phyloP scores from a whole-genome alignment of 2,329 filamentous ascomycete species.

The Xylaria sp. region DNA sequence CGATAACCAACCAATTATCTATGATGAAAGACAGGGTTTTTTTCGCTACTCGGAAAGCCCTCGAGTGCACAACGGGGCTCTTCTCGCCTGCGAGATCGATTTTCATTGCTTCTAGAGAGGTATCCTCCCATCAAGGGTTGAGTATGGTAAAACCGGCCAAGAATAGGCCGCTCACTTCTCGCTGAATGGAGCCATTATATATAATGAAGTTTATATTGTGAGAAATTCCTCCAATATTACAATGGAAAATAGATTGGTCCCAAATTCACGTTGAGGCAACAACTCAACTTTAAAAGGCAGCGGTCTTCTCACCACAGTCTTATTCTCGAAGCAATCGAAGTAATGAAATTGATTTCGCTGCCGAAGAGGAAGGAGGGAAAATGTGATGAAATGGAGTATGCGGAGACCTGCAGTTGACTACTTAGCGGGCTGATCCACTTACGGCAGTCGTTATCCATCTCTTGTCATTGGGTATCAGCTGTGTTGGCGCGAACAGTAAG shows the following conservation, averaged over 20 bases:
- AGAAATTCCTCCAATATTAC: neutral
- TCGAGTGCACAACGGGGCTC: constrained; percentile 11
- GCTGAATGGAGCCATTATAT: neutral
- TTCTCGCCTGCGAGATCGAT: constrained; percentile 6
- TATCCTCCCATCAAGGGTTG: neutral
- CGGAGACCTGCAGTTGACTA: constrained; percentile 2
- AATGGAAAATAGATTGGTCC: neutral
- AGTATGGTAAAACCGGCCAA: neutral
- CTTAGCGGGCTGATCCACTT: constrained; percentile 12
- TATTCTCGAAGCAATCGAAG: constrained; percentile 24
- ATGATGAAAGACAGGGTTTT: constrained; percentile 41
- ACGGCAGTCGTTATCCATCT: neutral
- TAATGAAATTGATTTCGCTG: constrained; percentile 30
- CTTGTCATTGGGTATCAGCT: constrained; percentile 9
- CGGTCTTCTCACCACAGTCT: neutral
- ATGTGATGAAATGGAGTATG: neutral
- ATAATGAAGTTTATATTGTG: neutral
- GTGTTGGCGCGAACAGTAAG: neutral
- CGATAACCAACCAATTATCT: constrained; percentile 50
- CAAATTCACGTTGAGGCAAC: neutral
- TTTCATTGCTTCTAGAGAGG: neutral
- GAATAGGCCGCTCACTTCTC: neutral
- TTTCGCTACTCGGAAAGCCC: constrained; percentile 30
- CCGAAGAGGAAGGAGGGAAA: constrained; percentile 10
- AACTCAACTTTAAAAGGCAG: constrained; percentile 5